Evolutionary conservation across 2,329 filamentous ascomycete species (phyloP).

Genomic region (Pseudocercospora eumusae): DNA sequence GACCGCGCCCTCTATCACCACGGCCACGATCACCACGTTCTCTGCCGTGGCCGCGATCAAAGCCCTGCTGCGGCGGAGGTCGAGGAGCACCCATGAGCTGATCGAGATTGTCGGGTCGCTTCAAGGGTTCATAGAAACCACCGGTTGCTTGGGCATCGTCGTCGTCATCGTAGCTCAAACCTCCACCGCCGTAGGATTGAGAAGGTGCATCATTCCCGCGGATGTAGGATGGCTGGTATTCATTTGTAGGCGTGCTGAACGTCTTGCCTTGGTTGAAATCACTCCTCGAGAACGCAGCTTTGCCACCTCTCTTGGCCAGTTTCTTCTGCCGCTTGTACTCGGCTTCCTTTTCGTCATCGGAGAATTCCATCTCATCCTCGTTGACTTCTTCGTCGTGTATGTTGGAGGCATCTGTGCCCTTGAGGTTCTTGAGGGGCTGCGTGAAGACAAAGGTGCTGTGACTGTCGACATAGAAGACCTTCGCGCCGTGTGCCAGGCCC

Average conservation of each 20-base stretch:
- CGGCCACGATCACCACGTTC: slow-evolving; percentile 32
- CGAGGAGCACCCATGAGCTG: slow-evolving; percentile 45
- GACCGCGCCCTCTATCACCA: slow-evolving; percentile 18
- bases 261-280: slow-evolving; percentile 26
- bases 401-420: slow-evolving; percentile 92
- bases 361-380: slow-evolving; percentile 89
- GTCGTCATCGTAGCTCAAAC: slow-evolving; percentile 44
- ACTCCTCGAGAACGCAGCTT: slow-evolving; percentile 28
- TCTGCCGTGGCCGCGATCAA: slow-evolving; percentile 35
- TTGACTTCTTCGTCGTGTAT: slow-evolving; percentile 88
- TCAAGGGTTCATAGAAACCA: slow-evolving; percentile 52
- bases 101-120: slow-evolving; percentile 50
- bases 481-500: slow-evolving; percentile 67
- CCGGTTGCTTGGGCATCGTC: slow-evolving; percentile 43
- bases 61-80: slow-evolving; percentile 37
- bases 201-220: slow-evolving; percentile 30
- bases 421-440: slow-evolving; percentile 72
- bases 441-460: slow-evolving; percentile 87
- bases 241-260: slow-evolving; percentile 23
- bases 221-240: slow-evolving; percentile 19
- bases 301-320: slow-evolving; percentile 36
- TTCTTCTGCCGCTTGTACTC: slow-evolving; percentile 42
- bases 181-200: slow-evolving; percentile 30
- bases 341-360: slow-evolving; percentile 91
- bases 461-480: slow-evolving; percentile 75